Conservation (phyloP, 305 asterid genomes). For the Fraxinus velutina region DNA sequence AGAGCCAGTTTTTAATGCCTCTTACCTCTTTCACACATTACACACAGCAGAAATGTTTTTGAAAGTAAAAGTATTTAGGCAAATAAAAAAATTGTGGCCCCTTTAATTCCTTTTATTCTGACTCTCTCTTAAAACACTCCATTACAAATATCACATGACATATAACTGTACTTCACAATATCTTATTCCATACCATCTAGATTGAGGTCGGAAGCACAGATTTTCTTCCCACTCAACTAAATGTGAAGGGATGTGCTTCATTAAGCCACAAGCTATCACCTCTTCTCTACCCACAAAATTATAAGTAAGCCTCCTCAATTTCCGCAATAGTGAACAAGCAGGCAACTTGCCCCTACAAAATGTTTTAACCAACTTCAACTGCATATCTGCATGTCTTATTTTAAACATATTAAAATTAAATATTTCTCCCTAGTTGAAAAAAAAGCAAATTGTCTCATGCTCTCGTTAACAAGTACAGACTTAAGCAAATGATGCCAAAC, state of each 20-base stretch:
- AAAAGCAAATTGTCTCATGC: no score
- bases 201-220: not conserved
- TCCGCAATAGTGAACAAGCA: not conserved
- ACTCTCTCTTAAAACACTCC: not conserved
- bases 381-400: not conserved
- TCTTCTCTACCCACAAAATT: not conserved
- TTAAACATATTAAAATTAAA: not conserved
- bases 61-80: not conserved
- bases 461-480: not conserved
- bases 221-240: not conserved
- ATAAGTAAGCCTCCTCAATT: not conserved
- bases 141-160: not conserved
- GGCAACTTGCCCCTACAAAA: not conserved
- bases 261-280: not conserved
- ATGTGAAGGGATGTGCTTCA: not conserved
- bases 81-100: not conserved
- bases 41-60: not conserved
- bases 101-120: not conserved
- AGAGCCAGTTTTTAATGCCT: not conserved
- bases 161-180: not conserved
- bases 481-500: not conserved
- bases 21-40: not conserved
- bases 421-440: not conserved
- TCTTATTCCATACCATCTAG: not conserved
- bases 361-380: not conserved